Conservation (phyloP, 306 rosid genomes). For the Cucurbita maxima region DNA sequence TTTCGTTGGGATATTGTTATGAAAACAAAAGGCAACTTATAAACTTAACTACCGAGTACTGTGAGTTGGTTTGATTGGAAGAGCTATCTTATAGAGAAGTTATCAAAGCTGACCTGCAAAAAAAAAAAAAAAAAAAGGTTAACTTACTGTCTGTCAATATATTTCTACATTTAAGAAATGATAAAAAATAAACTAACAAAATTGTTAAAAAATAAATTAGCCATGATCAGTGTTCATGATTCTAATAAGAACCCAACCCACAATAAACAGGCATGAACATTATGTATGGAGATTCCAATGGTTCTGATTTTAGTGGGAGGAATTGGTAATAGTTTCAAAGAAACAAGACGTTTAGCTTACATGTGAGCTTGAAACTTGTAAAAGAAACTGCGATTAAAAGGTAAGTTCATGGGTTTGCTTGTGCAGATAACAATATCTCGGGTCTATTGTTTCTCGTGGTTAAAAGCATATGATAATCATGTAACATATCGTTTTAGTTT, state of each 20-base stretch:
- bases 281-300: not conserved
- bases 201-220: not conserved
- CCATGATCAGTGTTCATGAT: not conserved
- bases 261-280: not conserved
- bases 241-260: not conserved
- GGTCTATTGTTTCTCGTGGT: not conserved
- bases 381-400: not conserved
- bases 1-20: not conserved
- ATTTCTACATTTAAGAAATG: not conserved
- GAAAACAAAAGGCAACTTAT: not conserved
- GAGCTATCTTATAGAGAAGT: not conserved
- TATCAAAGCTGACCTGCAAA: not conserved
- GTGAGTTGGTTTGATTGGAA: not conserved
- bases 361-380: not conserved
- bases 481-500: slow-evolving; percentile 15
- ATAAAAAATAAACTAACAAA: not conserved
- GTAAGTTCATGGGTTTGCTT: not conserved
- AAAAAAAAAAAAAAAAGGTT: not conserved
- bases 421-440: not conserved
- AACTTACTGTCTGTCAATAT: not conserved
- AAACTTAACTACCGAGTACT: not conserved
- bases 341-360: not conserved
- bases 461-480: not conserved
- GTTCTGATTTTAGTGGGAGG: not conserved
- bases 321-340: not conserved